Conservation (phyloP, 2,329 filamentous ascomycete genomes). For the Huntiella abstrusa region DNA sequence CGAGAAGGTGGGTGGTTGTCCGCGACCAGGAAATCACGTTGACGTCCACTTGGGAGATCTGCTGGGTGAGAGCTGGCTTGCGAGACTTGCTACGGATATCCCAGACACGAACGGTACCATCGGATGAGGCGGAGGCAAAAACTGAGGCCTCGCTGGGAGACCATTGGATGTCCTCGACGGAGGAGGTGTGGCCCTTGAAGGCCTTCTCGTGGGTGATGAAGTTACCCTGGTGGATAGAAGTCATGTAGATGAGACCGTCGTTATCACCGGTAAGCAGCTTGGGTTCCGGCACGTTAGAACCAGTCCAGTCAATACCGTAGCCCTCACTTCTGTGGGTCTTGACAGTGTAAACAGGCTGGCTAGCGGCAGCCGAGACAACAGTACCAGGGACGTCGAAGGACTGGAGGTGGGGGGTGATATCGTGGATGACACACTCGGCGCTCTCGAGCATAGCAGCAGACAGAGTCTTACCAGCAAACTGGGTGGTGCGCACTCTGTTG, state of each 20-base stretch:
- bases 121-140: slow-evolving; percentile 82
- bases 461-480: slow-evolving; percentile 60
- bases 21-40: slow-evolving; percentile 95
- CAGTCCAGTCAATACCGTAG: slow-evolving; percentile 95
- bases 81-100: slow-evolving; percentile 81
- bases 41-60: slow-evolving; percentile 69
- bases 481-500: slow-evolving; percentile 80
- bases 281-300: slow-evolving; percentile 36
- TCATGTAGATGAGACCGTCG: slow-evolving; percentile 73
- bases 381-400: slow-evolving; percentile 83
- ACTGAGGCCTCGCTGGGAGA: slow-evolving; percentile 83
- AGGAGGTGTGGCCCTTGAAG: slow-evolving; percentile 67
- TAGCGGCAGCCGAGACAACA: slow-evolving; percentile 60
- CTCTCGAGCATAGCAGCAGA: slow-evolving; percentile 89
- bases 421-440: slow-evolving; percentile 74
- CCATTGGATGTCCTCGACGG: slow-evolving; percentile 93
- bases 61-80: slow-evolving; percentile 70
- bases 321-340: slow-evolving; percentile 85
- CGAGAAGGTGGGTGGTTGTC: slow-evolving; percentile 73
- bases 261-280: slow-evolving; percentile 87
- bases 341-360: slow-evolving; percentile 74
- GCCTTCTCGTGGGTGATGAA: slow-evolving; percentile 74
- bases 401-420: slow-evolving; percentile 73
- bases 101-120: slow-evolving; percentile 92
- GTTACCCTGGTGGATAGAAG: slow-evolving; percentile 69